Percentiles rank a stretch among this genome's conserved stretches.
Conservation (phyloP, 202 grass and related monocot species). For the Dendrocalamus latiflorus region DNA sequence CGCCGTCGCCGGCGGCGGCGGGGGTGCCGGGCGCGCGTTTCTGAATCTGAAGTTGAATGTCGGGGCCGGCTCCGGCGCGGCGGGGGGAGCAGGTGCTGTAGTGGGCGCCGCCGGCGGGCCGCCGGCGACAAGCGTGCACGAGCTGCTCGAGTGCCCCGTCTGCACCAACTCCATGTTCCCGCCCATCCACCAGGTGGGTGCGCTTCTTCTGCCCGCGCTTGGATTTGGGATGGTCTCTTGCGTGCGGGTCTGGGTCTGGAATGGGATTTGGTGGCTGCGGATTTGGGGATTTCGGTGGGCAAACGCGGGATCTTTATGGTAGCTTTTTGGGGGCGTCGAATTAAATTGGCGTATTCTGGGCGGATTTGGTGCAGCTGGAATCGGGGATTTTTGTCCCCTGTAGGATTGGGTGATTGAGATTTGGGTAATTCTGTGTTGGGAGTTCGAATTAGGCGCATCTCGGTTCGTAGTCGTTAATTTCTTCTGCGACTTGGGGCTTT, state of each 20-base stretch:
- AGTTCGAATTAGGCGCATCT: not conserved
- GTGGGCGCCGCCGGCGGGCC: slow-evolving; percentile 18
- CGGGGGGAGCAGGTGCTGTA: not conserved
- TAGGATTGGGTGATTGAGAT: not conserved
- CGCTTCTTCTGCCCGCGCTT: no score
- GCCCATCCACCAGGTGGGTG: slow-evolving; percentile 60
- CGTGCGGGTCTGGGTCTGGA: not conserved
- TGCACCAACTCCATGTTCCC: slow-evolving; percentile 76
- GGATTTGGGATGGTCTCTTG: not conserved
- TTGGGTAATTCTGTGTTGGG: not conserved
- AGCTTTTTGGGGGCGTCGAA: not conserved
- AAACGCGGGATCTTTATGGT: slow-evolving; percentile 7
- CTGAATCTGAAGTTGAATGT: slow-evolving; percentile 46
- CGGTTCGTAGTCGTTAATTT: not conserved
- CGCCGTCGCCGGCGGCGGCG: not conserved
- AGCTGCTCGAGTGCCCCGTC: slow-evolving; percentile 64
- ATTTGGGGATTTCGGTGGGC: slow-evolving; percentile 21
- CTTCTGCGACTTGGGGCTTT: not conserved
- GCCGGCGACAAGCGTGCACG: slow-evolving; percentile 58
- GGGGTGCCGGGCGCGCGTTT: slow-evolving; percentile 31
- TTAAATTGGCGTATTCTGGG: not conserved
- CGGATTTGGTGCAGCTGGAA: not conserved
- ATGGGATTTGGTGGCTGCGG: not conserved
- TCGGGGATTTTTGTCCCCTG: not conserved
- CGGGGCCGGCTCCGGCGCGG: not conserved